A percentile compares a stretch with the other conserved stretches of the same genome.
These are phyloP conservation scores for Rugosomyces carneus DNA, from an alignment of 1,284 basidiomycete genomes.

Conservation along the genomic window DNA sequence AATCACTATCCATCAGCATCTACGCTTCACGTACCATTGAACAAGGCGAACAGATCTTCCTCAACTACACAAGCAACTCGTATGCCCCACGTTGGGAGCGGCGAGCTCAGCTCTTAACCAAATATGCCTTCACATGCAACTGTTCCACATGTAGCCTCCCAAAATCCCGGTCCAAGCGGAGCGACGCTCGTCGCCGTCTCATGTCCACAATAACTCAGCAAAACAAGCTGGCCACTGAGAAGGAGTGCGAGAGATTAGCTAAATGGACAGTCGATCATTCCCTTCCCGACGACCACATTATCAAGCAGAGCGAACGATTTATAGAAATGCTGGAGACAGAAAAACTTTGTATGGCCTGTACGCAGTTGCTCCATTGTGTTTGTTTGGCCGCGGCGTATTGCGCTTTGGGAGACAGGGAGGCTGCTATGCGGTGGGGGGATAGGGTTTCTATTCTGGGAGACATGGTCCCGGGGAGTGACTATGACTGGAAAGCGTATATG, in stretches of 20 bases:
- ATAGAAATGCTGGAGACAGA: not conserved
- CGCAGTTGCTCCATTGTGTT: not conserved
- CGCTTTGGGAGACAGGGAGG: not conserved
- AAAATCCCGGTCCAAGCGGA: not conserved
- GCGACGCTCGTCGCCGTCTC: not conserved
- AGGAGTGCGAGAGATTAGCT: not conserved
- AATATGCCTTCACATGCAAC: not conserved
- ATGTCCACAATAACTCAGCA: not conserved
- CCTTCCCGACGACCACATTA: not conserved
- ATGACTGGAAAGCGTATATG: too few species aligned
- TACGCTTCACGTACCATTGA: not conserved
- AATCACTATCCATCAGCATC: slow-evolving; percentile 4
- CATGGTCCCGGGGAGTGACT: too few species aligned
- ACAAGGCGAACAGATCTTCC: not conserved
- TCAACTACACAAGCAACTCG: not conserved
- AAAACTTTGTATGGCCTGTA: not conserved
- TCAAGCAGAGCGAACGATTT: not conserved
- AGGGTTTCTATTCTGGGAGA: too few species aligned
- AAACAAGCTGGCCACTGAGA: not conserved
- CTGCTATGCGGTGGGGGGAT: not conserved
- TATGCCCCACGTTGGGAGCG: not conserved
- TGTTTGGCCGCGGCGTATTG: not conserved
- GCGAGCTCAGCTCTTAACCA: not conserved
- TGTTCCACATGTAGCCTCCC: not conserved
- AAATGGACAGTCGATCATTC: not conserved